Evolutionary conservation across 75 land plant species (phyloP).

Genomic region (Chamaecyparis obtusa): DNA sequence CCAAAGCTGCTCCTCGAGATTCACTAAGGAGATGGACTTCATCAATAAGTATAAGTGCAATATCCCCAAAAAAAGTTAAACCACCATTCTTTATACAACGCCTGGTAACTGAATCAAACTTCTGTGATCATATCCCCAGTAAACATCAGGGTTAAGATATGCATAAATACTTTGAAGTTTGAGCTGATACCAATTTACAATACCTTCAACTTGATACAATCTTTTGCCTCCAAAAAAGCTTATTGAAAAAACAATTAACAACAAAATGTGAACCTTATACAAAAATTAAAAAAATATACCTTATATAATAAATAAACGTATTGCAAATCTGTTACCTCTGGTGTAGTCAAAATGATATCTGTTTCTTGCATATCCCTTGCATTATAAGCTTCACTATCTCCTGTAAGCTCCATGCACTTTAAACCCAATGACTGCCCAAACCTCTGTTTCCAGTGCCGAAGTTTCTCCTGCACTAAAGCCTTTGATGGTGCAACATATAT

Average conservation of each 20-base stretch:
- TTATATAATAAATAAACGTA: not conserved
- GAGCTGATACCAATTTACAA: not conserved
- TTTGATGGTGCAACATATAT: slow-evolving; percentile 93
- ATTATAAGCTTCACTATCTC: slow-evolving; percentile 69
- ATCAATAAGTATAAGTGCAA: slow-evolving; percentile 89
- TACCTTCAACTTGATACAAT: not conserved
- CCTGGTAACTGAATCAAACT: slow-evolving; percentile 89
- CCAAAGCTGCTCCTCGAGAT: slow-evolving; percentile 92
- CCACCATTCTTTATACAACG: slow-evolving; percentile 78
- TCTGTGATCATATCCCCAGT: slow-evolving; percentile 33
- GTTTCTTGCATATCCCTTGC: slow-evolving; percentile 70
- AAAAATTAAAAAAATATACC: too few species aligned
- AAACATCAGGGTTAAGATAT: not conserved
- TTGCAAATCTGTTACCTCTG: slow-evolving; percentile 62
- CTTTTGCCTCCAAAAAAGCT: not conserved
- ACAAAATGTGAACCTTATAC: not conserved
- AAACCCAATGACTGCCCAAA: slow-evolving; percentile 61
- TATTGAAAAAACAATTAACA: not conserved
- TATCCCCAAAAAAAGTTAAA: slow-evolving; percentile 87
- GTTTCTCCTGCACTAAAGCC: slow-evolving; percentile 94
- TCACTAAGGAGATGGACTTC: slow-evolving; percentile 96
- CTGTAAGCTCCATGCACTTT: slow-evolving; percentile 86
- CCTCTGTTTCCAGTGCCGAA: slow-evolving; percentile 82
- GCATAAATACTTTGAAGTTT: not conserved
- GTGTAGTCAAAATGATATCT: slow-evolving; percentile 89